Evolutionary conservation across 345 rosid genomes (phyloP), one percentile per base, ranked within the genome.

Genomic region (Salix purpurea): DNA sequence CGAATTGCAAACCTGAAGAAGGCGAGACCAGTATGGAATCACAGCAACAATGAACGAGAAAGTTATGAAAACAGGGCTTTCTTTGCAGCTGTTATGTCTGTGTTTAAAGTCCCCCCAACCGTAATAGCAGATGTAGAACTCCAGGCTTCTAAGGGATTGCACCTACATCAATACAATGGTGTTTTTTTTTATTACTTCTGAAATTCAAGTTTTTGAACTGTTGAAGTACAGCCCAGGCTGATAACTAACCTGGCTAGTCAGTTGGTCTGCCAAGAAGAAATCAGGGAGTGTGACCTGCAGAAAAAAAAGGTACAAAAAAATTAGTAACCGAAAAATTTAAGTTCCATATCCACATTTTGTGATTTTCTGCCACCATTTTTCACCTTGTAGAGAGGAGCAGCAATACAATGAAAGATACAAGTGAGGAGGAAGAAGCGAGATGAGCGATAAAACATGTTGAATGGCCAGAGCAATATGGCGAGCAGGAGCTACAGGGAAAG

Each of bases 121-220:
- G 61, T 89, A 90, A 81, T 91, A 88, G 83, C 97, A 91, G 10
- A 90, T 34, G 60, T 89, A 92, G 79, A 92, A 92, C 85, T 90
- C 89, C 70, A 92, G 40, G 80, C 91, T 92, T 81, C 94, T 87
- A 2, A 92, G 48, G 40, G 94, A 90, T 89, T 92, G 93, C 56
- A 89, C 93, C 95, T 88, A 56, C 69, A 79, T 39, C 18, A 74
- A 19, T 13, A 42, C 6, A 70, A 6, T 1, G 16, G 11, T 21
- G 30, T 18, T 40, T 46, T 32, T 24, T 34, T 72, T 2, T 14
- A 54, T 28, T 3, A 15, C 37, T 58, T 16, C 74, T n/a, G 52
- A 52, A 23, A 39, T 72, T 2, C 4, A 26, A 21, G 52, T 64
- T 40, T 40, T 46, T 50, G 39, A 61, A 21, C 13, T 42, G 61